A percentile compares a stretch with the other conserved stretches of the same genome.
Conservation (phyloP, 2,329 filamentous ascomycete genomes). For the Botrytis byssoidea region DNA sequence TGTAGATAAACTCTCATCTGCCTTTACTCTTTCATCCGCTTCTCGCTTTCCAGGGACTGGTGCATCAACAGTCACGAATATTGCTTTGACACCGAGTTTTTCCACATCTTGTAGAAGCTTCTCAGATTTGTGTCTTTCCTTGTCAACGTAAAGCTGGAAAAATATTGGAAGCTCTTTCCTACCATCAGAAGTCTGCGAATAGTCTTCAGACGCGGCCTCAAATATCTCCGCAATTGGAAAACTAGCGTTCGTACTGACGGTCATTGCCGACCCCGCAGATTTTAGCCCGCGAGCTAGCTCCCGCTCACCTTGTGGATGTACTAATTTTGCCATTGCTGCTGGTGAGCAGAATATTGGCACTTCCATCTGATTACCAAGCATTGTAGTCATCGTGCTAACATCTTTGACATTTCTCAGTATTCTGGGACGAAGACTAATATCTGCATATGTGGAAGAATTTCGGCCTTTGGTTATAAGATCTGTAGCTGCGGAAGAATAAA, state of each 20-base stretch:
- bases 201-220: slow-evolving; percentile 32
- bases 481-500: slow-evolving; percentile 65
- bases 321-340: slow-evolving; percentile 61
- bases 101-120: slow-evolving; percentile 49
- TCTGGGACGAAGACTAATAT: slow-evolving; percentile 59
- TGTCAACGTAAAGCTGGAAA: slow-evolving; percentile 64
- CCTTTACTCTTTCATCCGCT: slow-evolving; percentile 47
- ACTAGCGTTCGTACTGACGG: slow-evolving; percentile 59
- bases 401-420: slow-evolving; percentile 55
- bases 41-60: slow-evolving; percentile 56
- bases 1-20: slow-evolving; percentile 47
- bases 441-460: slow-evolving; percentile 54
- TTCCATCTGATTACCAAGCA: slow-evolving; percentile 52
- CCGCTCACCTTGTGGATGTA: slow-evolving; percentile 63
- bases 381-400: slow-evolving; percentile 51
- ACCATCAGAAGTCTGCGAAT: slow-evolving; percentile 27
- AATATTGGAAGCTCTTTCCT: slow-evolving; percentile 40
- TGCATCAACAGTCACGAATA: slow-evolving; percentile 60
- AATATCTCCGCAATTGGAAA: slow-evolving; percentile 56
- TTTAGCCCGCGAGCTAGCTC: slow-evolving; percentile 55
- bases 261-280: slow-evolving; percentile 54
- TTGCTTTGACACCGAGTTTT: slow-evolving; percentile 48
- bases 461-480: slow-evolving; percentile 63
- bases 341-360: slow-evolving; percentile 64
- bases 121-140: slow-evolving; percentile 52